Base-by-base conservation (phyloP, 192 early-diverging fungal genomes). In the Umbelopsis isabellina region DNA sequence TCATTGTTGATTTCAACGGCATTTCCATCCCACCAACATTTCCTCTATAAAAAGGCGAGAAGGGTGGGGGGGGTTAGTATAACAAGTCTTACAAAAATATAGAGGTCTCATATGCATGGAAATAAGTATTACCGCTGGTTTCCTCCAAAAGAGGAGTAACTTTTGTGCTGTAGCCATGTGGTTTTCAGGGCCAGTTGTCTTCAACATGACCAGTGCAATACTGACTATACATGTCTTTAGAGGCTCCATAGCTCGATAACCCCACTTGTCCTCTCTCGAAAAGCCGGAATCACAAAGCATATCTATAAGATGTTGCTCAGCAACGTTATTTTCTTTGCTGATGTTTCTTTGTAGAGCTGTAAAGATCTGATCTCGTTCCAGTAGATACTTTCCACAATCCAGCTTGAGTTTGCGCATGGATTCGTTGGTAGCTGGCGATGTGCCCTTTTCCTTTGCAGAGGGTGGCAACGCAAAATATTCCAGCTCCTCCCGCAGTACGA, bases 11-110 rank as follows among this genome's bases (percentile, higher is more conserved):
- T 75, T 52, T 85, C 80, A 61, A 93, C 83, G 68, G 88, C 87
- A 47, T 85, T 83, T 20, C 90, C 88, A 79, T 93, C 91, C 91
- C 92, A 93, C 91, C 91, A 93, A 75, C 90, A 93, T 78, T 93
- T 93, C 73, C 90, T 87, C 71, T 87, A 71, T n/a, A 66, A 52
- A n/a, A 12, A n/a, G n/a, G n/a, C n/a, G n/a, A n/a, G n/a, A n/a
- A n/a, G n/a, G 11, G 46, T 21, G 46, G 46, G 44, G 30, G 13
- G 13, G 3, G 8, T 61, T 13, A 61, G 9, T 18, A 51, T 73
- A 23, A 52, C 16, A 49, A 65, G 21, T 1, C 21, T 9, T 52
- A 48, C 27, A 46, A 2, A 75, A n/a, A 15, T 11, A 22, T 41
- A 18, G 67, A 41, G 37, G 37, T 35, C 33, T 78, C 4, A 64